Percentiles rank a stretch among this genome's conserved stretches.
Evolutionary conservation across 2,329 filamentous ascomycete species (phyloP).

Genomic region (Coniochaeta prunicola): DNA sequence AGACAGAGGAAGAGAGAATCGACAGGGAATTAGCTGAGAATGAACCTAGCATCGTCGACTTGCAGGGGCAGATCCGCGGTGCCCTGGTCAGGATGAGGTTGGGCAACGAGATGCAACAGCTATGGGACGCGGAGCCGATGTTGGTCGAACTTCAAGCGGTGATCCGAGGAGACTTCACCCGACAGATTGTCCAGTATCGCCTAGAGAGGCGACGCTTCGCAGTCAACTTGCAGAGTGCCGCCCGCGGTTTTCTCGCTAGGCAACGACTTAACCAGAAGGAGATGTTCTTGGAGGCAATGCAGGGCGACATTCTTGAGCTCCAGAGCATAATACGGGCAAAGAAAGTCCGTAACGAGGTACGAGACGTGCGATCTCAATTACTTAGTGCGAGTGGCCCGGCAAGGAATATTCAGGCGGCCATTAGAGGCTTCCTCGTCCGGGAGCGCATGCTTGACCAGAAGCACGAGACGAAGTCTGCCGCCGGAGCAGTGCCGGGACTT

Average conservation of each 20-base stretch:
- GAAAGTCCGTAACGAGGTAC: constrained; percentile 54
- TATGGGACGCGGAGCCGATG: constrained; percentile 80
- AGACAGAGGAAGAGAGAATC: constrained; percentile 85
- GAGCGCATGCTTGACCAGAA: constrained; percentile 49
- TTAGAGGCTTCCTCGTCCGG: constrained; percentile 61
- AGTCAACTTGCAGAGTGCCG: constrained; percentile 68
- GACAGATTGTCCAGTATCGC: constrained; percentile 76
- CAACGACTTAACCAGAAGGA: constrained; percentile 55
- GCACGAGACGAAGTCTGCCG: constrained; percentile 43
- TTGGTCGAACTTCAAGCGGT: constrained; percentile 78
- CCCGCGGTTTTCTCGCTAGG: constrained; percentile 68
- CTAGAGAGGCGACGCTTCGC: constrained; percentile 79
- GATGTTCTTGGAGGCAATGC: constrained; percentile 60
- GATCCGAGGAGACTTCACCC: constrained; percentile 79
- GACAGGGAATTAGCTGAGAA: constrained; percentile 75
- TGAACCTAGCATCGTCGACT: constrained; percentile 62
- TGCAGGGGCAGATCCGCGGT: constrained; percentile 82
- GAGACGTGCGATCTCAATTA: constrained; percentile 50
- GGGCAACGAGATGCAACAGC: constrained; percentile 73
- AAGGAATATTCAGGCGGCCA: constrained; percentile 55
- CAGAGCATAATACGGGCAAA: constrained; percentile 74
- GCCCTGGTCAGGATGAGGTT: constrained; percentile 71
- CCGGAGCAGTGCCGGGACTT: constrained; percentile 47
- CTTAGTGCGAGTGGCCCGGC: constrained; percentile 56
- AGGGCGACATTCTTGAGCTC: constrained; percentile 66